Base-by-base conservation (phyloP, 2,329 filamentous ascomycete genomes). In the Arachnomyces sp. region DNA sequence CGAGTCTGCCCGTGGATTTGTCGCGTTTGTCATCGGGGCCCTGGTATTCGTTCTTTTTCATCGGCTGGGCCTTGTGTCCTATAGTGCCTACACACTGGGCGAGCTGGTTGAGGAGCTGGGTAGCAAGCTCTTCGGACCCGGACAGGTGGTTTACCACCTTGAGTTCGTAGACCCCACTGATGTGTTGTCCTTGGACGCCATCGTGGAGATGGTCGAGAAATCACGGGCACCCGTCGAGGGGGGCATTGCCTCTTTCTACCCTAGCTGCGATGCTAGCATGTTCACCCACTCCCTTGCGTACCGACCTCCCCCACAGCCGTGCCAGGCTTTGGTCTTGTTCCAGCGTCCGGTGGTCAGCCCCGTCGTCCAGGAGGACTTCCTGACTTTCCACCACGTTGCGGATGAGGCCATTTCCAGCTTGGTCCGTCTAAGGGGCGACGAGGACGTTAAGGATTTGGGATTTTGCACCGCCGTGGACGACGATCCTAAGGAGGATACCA, bases 81-180 rank as follows among this genome's bases (percentile, higher is more conserved):
- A 17, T 25, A 41, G n/a, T 48, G 45, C 43, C 48, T 41, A 38
- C 47, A 43, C 43, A 46, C 47, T 36, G 45, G 30, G 40, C 39
- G 28, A 38, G 14, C 11, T 28, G 28, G n/a, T 30, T 16, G 32
- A 34, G 11, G 7, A 20, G 31, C 30, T 39, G 7, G 36, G 39
- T 36, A 31, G 34, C 15, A 31, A 36, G n/a, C 28, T 45, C 36
- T 38, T 35, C 38, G 35, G 32, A 31, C 28, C 37, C 25, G 42
- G 40, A 31, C 40, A 45, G 46, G 42, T 45, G 38, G 44, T 42
- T 31, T 28, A 44, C 43, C 40, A 38, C 36, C 36, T 46, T 40
- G 40, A 35, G 15, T 28, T 36, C 6, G 3, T 34, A 6, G 12
- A 17, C 15, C 9, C 32, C 15, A 20, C 28, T 18, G 16, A 31